Evolutionary conservation across 768 basidiomycete species (phyloP).

Genomic region (Leccinum aurantiacum): DNA sequence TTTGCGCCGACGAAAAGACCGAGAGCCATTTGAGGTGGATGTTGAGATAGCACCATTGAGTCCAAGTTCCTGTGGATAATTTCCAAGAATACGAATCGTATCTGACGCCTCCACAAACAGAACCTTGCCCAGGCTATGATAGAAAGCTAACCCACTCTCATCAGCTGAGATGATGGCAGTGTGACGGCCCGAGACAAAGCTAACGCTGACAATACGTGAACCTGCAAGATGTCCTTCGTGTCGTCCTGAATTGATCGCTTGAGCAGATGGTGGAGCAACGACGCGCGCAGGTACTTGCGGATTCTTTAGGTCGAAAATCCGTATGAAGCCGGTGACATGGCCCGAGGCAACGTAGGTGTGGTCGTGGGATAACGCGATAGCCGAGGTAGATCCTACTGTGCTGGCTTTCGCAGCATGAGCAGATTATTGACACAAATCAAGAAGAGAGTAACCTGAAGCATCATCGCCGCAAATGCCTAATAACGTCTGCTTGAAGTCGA

Average conservation of each 20-base stretch:
- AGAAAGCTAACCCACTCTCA: constrained; percentile 89
- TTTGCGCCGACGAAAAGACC: constrained; percentile 45
- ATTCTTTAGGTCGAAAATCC: constrained; percentile 78
- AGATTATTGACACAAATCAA: constrained; percentile 15
- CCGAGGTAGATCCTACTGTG: constrained; percentile 75
- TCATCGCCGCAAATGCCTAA: constrained; percentile 78
- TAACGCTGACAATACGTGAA: constrained; percentile 76
- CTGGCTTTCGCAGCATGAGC: constrained; percentile 45
- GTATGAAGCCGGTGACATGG: constrained; percentile 80
- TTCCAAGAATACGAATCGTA: constrained; percentile 89
- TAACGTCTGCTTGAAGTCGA: constrained; percentile 87
- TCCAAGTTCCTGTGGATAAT: constrained; percentile 62
- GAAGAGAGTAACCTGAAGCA: constrained; percentile 48
- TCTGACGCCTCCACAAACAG: constrained; percentile 95
- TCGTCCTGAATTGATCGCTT: constrained; percentile 69
- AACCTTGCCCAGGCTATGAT: constrained; percentile 91
- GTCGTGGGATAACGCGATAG: constrained; percentile 88
- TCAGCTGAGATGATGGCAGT: constrained; percentile 92
- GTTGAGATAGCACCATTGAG: constrained; percentile 4
- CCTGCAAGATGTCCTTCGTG: constrained; percentile 85
- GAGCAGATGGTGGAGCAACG: constrained; percentile 66
- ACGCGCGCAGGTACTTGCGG: constrained; percentile 67
- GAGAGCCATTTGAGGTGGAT: constrained; percentile 22
- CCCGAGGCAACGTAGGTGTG: constrained; percentile 92
- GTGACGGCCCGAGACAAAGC: constrained; percentile 88